Conservation (phyloP, 495 filamentous ascomycete genomes). For the Penicillium cinerascens region DNA sequence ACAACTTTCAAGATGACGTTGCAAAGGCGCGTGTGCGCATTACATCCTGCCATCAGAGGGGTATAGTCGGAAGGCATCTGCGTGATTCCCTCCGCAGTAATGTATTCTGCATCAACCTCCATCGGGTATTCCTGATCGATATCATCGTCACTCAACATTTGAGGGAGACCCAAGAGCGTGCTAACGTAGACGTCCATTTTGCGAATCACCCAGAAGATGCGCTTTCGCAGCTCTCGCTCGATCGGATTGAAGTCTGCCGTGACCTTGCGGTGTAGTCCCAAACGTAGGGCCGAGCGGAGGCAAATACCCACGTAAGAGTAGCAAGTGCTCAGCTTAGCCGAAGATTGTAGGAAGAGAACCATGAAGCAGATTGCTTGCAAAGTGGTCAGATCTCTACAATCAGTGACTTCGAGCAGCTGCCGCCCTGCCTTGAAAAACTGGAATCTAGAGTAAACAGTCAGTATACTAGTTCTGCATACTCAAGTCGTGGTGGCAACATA, state of each 20-base stretch:
- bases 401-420: slow-evolving; percentile 82
- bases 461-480: not conserved
- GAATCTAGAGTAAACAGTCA: slow-evolving; percentile 47
- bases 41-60: slow-evolving; percentile 74
- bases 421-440: slow-evolving; percentile 82
- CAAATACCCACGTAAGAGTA: slow-evolving; percentile 93
- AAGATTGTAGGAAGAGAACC: slow-evolving; percentile 88
- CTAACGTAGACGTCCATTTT: slow-evolving; percentile 95
- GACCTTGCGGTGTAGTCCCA: slow-evolving; percentile 84
- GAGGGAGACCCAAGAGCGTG: slow-evolving; percentile 79
- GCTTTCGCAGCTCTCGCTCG: slow-evolving; percentile 76
- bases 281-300: slow-evolving; percentile 74
- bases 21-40: slow-evolving; percentile 79
- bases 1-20: slow-evolving; percentile 79
- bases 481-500: slow-evolving; percentile 30
- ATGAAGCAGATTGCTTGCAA: slow-evolving; percentile 88
- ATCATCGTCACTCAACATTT: slow-evolving; percentile 81
- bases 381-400: slow-evolving; percentile 81
- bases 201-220: slow-evolving; percentile 85
- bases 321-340: slow-evolving; percentile 86
- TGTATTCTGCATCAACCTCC: slow-evolving; percentile 88
- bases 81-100: slow-evolving; percentile 70
- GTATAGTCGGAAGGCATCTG: slow-evolving; percentile 71
- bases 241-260: slow-evolving; percentile 74
- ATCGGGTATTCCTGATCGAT: slow-evolving; percentile 85